phyloP scores from a whole-genome alignment of 306 rosid genomes.

The Cucurbita ficifolia region DNA sequence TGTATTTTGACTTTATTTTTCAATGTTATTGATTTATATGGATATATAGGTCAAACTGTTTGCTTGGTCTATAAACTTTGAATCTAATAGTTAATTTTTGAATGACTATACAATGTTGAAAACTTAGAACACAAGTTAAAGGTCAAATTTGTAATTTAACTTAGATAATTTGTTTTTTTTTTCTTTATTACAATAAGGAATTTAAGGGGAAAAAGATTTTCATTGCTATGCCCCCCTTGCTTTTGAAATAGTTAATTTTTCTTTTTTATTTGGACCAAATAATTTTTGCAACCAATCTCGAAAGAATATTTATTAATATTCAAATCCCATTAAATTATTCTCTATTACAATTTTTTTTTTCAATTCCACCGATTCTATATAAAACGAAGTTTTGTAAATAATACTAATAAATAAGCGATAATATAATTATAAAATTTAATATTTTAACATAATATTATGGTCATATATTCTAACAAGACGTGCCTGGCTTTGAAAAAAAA shows the following conservation, averaged over 20 bases:
- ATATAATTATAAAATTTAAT: background rate
- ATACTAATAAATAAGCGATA: background rate
- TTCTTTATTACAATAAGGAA: background rate
- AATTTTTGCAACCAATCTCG: background rate
- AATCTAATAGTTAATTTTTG: too few species aligned
- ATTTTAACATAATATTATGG: background rate
- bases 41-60: background rate
- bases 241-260: conserved; percentile 9
- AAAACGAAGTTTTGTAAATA: background rate
- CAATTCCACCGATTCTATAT: too few species aligned
- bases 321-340: background rate
- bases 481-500: background rate
- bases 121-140: too few species aligned
- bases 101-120: too few species aligned
- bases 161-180: background rate
- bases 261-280: background rate
- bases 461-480: background rate
- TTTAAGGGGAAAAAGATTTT: background rate
- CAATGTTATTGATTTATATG: background rate
- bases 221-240: background rate
- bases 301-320: conserved; percentile 1
- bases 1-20: background rate
- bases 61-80: too few species aligned
- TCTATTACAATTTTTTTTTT: background rate
- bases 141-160: background rate